A percentile compares a stretch with the other conserved stretches of the same genome.
Conservation (phyloP, 2,329 filamentous ascomycete genomes). For the Penicillium sp. region DNA sequence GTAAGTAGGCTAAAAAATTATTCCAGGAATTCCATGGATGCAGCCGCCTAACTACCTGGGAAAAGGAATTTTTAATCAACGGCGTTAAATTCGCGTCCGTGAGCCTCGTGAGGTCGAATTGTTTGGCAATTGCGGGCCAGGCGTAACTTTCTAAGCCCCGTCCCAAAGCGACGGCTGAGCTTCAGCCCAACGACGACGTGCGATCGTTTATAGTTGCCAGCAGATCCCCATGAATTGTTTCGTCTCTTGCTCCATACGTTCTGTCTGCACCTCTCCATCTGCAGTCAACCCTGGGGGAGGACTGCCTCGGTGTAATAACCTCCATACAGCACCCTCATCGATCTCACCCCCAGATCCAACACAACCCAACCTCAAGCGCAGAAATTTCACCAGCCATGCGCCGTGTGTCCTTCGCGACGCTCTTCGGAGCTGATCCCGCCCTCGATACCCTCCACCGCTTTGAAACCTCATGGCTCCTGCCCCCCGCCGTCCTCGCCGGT, state of each 20-base stretch:
- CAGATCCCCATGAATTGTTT: background rate
- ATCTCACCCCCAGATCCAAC: background rate
- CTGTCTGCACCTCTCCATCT: background rate
- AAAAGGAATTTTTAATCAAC: background rate
- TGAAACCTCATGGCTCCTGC: slow-evolving; percentile 79
- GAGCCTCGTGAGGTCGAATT: background rate
- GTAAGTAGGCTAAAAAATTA: background rate
- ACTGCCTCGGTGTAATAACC: background rate
- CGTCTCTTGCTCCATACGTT: background rate
- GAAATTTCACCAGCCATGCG: slow-evolving; percentile 16
- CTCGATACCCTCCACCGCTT: slow-evolving; percentile 62
- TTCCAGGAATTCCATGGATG: too few relatives aligned
- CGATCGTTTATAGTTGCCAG: background rate
- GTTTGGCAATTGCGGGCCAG: background rate
- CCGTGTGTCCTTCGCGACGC: slow-evolving; percentile 17
- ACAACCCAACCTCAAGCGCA: background rate
- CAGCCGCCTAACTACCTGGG: too few relatives aligned
- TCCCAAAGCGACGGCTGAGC: background rate
- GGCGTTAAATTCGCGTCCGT: too few relatives aligned
- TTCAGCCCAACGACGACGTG: background rate
- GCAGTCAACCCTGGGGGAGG: background rate
- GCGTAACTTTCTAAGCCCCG: background rate
- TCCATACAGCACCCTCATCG: background rate
- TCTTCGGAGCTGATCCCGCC: slow-evolving; percentile 39
- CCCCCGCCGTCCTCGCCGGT: slow-evolving; percentile 62